Base-by-base conservation (phyloP, 331 rosid genomes). In the Pyrus hybrid region DNA sequence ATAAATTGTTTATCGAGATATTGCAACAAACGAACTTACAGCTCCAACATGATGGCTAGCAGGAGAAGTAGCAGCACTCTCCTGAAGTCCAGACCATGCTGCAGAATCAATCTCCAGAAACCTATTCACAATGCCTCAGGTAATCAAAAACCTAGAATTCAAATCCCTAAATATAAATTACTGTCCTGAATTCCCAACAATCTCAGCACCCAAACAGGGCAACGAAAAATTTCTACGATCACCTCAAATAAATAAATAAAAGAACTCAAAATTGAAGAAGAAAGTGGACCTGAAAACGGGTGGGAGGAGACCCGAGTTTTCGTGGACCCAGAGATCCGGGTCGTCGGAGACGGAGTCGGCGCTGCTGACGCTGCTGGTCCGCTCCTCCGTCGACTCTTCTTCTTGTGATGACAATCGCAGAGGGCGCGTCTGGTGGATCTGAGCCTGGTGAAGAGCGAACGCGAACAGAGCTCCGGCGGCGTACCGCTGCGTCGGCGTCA, bases 11-110 rank as follows among this genome's bases (percentile, higher is more conserved):
- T 21, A 70, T 10, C 58, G 67, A 25, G 69, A 29, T 70, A 41
- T 41, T 22, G 14, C 51, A 43, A 23, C 23, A 29, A 47, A 41
- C 29, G 29, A 49, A 79, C 97, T 18, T 84, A 91, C 98, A 1
- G 97, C 90, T 85, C 93, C 98, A 67, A 91, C 91, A 32, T 91
- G 97, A 85, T 84, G 86, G 37, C 78, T 80, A 76, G 90, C 86
- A 28, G 80, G 54, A 71, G 91, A 21, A 63, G 88, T 70, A 23
- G 93, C 97, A 37, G 97, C 89, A 10, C 96, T 91, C 88, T 93
- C 97, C 83, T 88, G 96, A 67, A 93, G 86, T 51, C 96, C 98
- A 64, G 87, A 37, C 98, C 98, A 93, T 26, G 97, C 93, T 14
- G 76, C 69, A 45, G 93, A 72, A 72, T 88, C 91, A 78, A 93